Evolutionary conservation across 139 green algal genomes (phyloP), one percentile per base, ranked within the genome.

Genomic region (Asterochloris sp.): DNA sequence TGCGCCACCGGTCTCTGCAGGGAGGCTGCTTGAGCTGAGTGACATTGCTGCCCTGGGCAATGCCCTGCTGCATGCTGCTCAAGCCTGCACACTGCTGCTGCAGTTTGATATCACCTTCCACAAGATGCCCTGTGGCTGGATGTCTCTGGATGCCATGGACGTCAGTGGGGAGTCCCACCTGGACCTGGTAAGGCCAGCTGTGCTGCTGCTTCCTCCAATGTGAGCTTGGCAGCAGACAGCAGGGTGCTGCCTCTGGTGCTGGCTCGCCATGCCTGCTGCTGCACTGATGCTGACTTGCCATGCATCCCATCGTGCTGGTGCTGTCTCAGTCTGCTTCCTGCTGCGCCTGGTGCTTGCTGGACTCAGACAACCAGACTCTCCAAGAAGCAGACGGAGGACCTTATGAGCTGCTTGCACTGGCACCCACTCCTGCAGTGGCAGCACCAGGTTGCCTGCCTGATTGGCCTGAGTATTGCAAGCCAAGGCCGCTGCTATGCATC

Each of bases 121-220:
- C 0, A 85, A 81, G 23, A 90, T 99, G 88, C 92, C 95, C 21
- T 99, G 97, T 82, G 86, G 90, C 0, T 96, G 96, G 92, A 83
- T 99, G 9, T 95, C 87, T 69, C 77, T 99, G 10, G 97, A 99
- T 85, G 95, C 92, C 2, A 99, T 99, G 96, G 97, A 99, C 85
- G 91, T 99, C 69, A 95, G 87, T 73, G 97, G 97, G 8, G 95
- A 99, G 76, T 83, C 98, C 67, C 95, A 99, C 29, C 82, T 99
- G 38, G 95, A 98, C 75, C 92, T 98, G 88, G 94, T 94, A 62
- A 83, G 86, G n/a, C 23, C 27, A 11, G 21, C 17, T 47, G 14
- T 29, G 14, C 17, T 28, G 21, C 71, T 21, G 71, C n/a, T 38
- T 21, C 19, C 71, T 9, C 9, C 14, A 19, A 54, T 54, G 38